Conservation (phyloP, 1,139 yeast genomes). For the Magnusiomyces starmeri region DNA sequence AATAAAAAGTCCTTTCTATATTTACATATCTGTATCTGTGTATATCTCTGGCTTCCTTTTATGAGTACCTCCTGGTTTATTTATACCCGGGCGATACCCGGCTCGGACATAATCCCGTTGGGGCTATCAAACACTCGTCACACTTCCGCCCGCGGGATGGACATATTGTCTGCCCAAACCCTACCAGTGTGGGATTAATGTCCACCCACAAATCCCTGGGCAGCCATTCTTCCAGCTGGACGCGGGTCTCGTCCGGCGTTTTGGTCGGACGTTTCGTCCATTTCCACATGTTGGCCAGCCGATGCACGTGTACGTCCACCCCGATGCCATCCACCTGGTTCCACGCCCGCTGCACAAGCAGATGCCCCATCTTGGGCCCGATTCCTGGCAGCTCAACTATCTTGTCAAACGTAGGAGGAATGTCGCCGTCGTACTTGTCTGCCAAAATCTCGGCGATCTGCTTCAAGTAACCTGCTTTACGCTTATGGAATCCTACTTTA, state of each 20-base stretch:
- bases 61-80: background rate
- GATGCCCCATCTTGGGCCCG: conserved; percentile 92
- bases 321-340: conserved; percentile 69
- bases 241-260: conserved; percentile 68
- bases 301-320: conserved; percentile 86
- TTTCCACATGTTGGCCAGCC: conserved; percentile 73
- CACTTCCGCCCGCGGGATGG: conserved; percentile 67
- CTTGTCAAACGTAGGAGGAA: conserved; percentile 54
- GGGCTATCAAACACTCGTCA: conserved; percentile 56
- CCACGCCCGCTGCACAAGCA: conserved; percentile 81
- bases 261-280: conserved; percentile 46
- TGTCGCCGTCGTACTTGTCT: conserved; percentile 52
- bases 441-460: conserved; percentile 49
- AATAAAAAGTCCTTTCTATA: too few species aligned
- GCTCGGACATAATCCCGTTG: background rate
- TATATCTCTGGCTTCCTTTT: background rate
- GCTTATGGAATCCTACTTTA: conserved; percentile 80
- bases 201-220: conserved; percentile 72
- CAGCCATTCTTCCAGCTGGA: conserved; percentile 64
- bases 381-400: conserved; percentile 77
- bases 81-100: background rate
- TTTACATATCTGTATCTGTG: too few species aligned
- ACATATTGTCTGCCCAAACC: conserved; percentile 89
- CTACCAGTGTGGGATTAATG: conserved; percentile 79
- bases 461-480: conserved; percentile 69